Evolutionary conservation across 495 filamentous ascomycete species (phyloP).

Genomic region (Cenococcum geophilum): DNA sequence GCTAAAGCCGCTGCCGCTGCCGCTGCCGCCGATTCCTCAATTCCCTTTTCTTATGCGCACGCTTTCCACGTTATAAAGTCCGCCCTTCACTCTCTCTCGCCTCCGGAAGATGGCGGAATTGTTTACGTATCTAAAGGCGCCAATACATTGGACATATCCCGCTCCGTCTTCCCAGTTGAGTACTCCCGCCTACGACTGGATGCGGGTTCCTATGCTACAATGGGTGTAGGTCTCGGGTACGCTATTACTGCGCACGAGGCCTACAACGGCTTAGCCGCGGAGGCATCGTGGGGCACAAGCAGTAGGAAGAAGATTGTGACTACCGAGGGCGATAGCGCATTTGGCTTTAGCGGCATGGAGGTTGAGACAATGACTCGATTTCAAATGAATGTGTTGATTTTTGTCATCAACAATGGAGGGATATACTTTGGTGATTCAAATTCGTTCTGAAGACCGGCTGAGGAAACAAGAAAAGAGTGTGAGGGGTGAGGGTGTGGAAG

Average conservation of each 20-base stretch:
- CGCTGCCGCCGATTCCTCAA: conserved; percentile 7
- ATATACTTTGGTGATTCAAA: conserved; percentile 55
- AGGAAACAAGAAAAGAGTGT: conserved; percentile 11
- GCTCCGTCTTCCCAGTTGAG: conserved; percentile 52
- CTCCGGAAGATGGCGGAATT: conserved; percentile 45
- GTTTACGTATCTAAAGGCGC: conserved; percentile 62
- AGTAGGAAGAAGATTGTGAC: conserved; percentile 53
- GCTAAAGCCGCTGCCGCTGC: conserved; percentile 24
- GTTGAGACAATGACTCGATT: conserved; percentile 62
- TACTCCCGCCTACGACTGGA: conserved; percentile 56
- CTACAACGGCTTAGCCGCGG: conserved; percentile 45
- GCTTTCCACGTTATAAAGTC: conserved; percentile 52
- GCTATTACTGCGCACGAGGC: conserved; percentile 54
- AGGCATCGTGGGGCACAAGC: conserved; percentile 16
- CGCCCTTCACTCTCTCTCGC: conserved; percentile 38
- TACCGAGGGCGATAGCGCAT: conserved; percentile 59
- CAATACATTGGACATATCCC: conserved; percentile 63
- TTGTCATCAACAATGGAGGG: conserved; percentile 61
- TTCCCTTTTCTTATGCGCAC: conserved; percentile 49
- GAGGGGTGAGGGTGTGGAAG: conserved; percentile 10
- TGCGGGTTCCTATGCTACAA: conserved; percentile 60
- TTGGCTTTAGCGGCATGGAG: conserved; percentile 56
- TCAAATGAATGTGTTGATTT: conserved; percentile 54
- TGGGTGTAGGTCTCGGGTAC: conserved; percentile 62
- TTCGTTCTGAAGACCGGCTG: conserved; percentile 40